phyloP scores from a whole-genome alignment of 2,329 filamentous ascomycete species.

The Aspergillus viridinutans region DNA sequence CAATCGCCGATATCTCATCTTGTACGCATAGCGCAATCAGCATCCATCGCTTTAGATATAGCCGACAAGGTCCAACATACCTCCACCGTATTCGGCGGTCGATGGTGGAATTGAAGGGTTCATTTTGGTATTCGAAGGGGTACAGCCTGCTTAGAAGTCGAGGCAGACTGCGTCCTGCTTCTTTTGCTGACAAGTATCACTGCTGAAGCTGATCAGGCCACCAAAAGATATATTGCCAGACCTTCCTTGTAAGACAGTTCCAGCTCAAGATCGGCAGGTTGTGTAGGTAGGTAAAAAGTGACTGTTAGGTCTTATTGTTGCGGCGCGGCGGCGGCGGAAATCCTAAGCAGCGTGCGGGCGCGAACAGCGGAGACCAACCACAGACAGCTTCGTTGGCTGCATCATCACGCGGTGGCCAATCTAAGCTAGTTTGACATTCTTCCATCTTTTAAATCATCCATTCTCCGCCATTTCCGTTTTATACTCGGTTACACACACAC shows the following conservation, averaged over 20 bases:
- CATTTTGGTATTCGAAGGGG: constrained; percentile 25
- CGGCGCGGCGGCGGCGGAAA: constrained; percentile 3
- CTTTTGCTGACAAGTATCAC: neutral
- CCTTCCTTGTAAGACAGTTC: neutral
- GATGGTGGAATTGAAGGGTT: constrained; percentile 44
- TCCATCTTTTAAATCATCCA: neutral
- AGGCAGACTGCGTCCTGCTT: neutral
- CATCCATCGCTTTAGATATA: constrained; percentile 5
- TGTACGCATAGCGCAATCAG: constrained; percentile 9
- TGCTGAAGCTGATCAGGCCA: neutral
- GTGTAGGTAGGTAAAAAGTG: neutral
- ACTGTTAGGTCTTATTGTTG: neutral
- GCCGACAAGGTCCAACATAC: constrained; percentile 30
- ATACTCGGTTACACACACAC: neutral
- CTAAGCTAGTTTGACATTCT: neutral
- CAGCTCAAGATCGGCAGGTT: neutral
- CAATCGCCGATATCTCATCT: constrained; percentile 97
- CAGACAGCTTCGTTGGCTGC: neutral
- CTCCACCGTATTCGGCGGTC: constrained; percentile 47
- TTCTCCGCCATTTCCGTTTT: neutral
- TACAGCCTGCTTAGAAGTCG: neutral
- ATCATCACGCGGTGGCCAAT: neutral
- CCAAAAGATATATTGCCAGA: neutral
- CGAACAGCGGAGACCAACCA: neutral
- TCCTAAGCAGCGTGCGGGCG: neutral